Evolutionary conservation across 106 monocot species (phyloP).

Genomic region (Apostasia shenzhenica): DNA sequence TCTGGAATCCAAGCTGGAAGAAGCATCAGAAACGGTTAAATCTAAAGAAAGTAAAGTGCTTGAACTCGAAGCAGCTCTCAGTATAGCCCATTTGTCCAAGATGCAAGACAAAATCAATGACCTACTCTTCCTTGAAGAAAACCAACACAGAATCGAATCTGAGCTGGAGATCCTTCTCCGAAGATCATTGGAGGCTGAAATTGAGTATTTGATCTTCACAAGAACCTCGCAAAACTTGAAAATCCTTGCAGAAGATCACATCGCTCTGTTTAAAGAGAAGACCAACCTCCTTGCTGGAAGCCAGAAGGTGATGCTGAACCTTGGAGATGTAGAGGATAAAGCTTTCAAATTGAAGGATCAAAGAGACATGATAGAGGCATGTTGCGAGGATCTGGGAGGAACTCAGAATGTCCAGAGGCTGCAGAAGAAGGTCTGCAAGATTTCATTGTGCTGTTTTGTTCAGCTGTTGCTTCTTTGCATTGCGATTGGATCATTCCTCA

Average conservation of each 20-base stretch:
- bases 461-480: slow-evolving; percentile 37
- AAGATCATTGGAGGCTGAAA: slow-evolving; percentile 42
- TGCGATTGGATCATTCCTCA: slow-evolving; percentile 24
- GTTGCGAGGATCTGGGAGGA: slow-evolving; percentile 21
- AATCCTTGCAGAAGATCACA: slow-evolving; percentile 15
- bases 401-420: slow-evolving; percentile 30
- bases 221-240: slow-evolving; percentile 25
- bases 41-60: slow-evolving; percentile 22
- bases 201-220: slow-evolving; percentile 32
- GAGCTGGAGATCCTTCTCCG: slow-evolving; percentile 42
- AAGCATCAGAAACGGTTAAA: slow-evolving; percentile 12
- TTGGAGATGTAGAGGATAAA: slow-evolving; percentile 22
- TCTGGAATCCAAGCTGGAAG: slow-evolving; percentile 21
- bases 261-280: slow-evolving; percentile 16
- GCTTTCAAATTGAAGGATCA: slow-evolving; percentile 17
- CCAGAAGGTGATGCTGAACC: slow-evolving; percentile 7
- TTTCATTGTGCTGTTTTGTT: slow-evolving; percentile 31
- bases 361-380: slow-evolving; percentile 26
- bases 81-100: not conserved
- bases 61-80: slow-evolving; percentile 24
- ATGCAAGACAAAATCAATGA: not conserved
- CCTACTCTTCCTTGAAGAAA: slow-evolving; percentile 6
- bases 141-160: slow-evolving; percentile 14
- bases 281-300: slow-evolving; percentile 13
- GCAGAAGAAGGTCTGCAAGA: slow-evolving; percentile 34